These are phyloP conservation scores for Pestalotiopsis sp. DNA, from an alignment of 2,329 filamentous ascomycete genomes.

Conservation along the genomic window DNA sequence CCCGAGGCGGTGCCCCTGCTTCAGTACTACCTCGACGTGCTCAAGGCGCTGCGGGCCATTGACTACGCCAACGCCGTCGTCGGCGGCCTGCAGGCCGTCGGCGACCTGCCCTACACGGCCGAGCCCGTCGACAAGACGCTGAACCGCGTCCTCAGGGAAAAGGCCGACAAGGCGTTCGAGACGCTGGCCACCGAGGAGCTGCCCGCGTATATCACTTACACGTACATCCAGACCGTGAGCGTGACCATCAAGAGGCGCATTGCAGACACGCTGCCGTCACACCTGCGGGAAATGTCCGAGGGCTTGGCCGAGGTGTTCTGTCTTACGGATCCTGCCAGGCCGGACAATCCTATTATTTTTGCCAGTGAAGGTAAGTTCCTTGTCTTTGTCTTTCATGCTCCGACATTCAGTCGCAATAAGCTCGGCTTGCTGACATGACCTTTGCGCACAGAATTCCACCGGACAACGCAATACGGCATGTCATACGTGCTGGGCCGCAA, in stretches of 20 bases:
- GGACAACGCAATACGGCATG: conserved; percentile 76
- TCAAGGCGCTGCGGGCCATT: conserved; percentile 73
- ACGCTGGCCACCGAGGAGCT: conserved; percentile 68
- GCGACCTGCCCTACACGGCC: conserved; percentile 58
- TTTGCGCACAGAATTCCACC: conserved; percentile 63
- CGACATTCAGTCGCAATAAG: too few species aligned
- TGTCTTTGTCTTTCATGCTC: too few species aligned
- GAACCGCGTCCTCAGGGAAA: conserved; percentile 63
- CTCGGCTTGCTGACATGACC: not conserved
- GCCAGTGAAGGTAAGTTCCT: conserved; percentile 66
- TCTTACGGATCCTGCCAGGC: conserved; percentile 72
- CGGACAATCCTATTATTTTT: conserved; percentile 78
- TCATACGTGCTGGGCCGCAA: conserved; percentile 75
- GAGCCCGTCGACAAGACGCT: conserved; percentile 52
- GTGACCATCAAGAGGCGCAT: conserved; percentile 69
- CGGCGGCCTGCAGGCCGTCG: conserved; percentile 59
- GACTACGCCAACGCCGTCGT: conserved; percentile 72
- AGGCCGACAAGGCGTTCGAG: conserved; percentile 67
- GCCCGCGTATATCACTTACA: conserved; percentile 71
- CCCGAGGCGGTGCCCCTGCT: conserved; percentile 67
- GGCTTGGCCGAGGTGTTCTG: conserved; percentile 79
- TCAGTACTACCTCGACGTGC: conserved; percentile 71
- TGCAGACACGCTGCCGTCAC: conserved; percentile 65
- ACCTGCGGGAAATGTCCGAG: conserved; percentile 71
- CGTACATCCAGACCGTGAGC: conserved; percentile 72